Percentiles rank a stretch among this genome's conserved stretches.
Conservation (phyloP, 495 filamentous ascomycete genomes). For the Penicillium goetzii region DNA sequence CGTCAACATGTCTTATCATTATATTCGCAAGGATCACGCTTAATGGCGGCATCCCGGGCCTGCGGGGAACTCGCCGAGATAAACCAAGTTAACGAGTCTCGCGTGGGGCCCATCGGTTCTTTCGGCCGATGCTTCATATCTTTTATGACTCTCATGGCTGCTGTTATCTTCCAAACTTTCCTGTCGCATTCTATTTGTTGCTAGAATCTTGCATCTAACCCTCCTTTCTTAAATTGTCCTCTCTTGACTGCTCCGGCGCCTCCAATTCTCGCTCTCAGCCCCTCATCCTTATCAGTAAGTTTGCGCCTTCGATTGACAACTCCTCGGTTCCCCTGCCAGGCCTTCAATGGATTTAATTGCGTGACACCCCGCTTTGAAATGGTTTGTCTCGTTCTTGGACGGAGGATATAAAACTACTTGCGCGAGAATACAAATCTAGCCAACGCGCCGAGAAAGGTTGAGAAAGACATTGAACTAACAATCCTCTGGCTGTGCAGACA, state of each 20-base stretch:
- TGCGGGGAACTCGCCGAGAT: constrained; percentile 29
- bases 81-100: constrained; percentile 8
- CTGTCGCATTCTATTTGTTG: not conserved
- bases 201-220: not conserved
- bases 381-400: not conserved
- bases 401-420: not conserved
- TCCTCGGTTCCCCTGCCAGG: not conserved
- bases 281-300: constrained; percentile 19
- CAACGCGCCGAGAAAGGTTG: not conserved
- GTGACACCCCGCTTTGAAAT: not conserved
- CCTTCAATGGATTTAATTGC: not conserved
- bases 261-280: not conserved
- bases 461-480: constrained; percentile 1
- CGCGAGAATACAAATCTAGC: not conserved
- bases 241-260: too few species aligned
- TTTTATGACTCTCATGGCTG: constrained; percentile 16
- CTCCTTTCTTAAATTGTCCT: not conserved
- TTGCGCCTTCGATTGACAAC: constrained; percentile 10
- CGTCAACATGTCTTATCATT: not conserved
- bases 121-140: constrained; percentile 22
- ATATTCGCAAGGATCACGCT: constrained; percentile 12
- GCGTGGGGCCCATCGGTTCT: constrained; percentile 17
- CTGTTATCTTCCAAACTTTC: not conserved
- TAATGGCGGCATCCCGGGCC: constrained; percentile 11
- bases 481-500: not conserved